Conservation (phyloP, 805 yeast species). For the Hanseniaspora mollemarum region DNA sequence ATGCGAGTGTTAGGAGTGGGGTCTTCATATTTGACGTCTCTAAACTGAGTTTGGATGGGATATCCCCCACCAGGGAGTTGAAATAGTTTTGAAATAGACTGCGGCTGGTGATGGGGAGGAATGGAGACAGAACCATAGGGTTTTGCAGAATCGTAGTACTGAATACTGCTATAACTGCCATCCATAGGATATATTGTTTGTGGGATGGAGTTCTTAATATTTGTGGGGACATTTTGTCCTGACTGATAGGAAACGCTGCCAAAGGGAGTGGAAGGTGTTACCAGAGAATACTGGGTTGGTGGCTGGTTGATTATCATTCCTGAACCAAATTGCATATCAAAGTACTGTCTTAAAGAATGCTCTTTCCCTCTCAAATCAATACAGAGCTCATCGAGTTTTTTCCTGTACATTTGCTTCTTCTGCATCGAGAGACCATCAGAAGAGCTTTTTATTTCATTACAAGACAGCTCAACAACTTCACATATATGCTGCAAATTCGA, state of each 20-base stretch:
- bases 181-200: neutral
- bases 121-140: neutral
- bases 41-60: neutral
- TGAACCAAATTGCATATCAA: slow-evolving; percentile 3
- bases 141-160: neutral
- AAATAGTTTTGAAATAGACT: neutral
- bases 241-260: slow-evolving; percentile 8
- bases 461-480: slow-evolving; percentile 5
- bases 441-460: neutral
- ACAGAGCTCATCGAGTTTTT: neutral
- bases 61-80: neutral
- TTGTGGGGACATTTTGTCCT: neutral
- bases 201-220: neutral
- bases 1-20: neutral
- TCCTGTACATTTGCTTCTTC: slow-evolving; percentile 5
- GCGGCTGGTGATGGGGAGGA: neutral
- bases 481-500: slow-evolving; percentile 5
- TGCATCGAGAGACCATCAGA: neutral
- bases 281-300: neutral
- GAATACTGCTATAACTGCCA: neutral
- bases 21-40: neutral
- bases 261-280: slow-evolving; percentile 5
- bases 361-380: neutral
- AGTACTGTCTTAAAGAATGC: neutral
- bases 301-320: neutral